Evolutionary conservation across 768 basidiomycete species (phyloP).

Genomic region (Suillus hirtellus): DNA sequence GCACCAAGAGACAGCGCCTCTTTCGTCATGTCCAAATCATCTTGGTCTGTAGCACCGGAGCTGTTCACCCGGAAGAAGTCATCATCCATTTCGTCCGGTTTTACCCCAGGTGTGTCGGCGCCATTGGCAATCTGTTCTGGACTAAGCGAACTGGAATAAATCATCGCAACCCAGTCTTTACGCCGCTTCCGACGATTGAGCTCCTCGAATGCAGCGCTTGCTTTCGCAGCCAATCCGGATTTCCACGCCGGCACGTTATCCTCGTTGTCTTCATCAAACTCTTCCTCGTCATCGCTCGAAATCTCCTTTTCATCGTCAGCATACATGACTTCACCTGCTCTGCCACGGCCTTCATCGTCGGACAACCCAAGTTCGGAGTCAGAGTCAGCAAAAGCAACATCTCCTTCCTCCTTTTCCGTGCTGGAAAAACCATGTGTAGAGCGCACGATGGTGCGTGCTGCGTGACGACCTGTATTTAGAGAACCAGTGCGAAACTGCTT

Average conservation of each 20-base stretch:
- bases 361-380: constrained; percentile 70
- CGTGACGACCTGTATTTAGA: constrained; percentile 48
- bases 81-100: constrained; percentile 49
- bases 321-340: constrained; percentile 39
- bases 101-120: constrained; percentile 14
- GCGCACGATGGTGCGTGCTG: constrained; percentile 42
- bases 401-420: constrained; percentile 38
- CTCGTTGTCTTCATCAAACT: constrained; percentile 37
- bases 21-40: constrained; percentile 71
- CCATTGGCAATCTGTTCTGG: constrained; percentile 66
- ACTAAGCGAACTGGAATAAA: constrained; percentile 71
- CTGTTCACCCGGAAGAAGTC: constrained; percentile 72
- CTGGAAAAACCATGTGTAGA: constrained; percentile 39
- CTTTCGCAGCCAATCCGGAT: constrained; percentile 53
- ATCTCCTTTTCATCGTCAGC: constrained; percentile 54
- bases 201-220: constrained; percentile 46
- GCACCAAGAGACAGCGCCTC: constrained; percentile 48
- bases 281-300: constrained; percentile 48
- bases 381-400: constrained; percentile 72
- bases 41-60: constrained; percentile 38
- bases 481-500: background rate
- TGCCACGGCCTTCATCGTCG: constrained; percentile 40
- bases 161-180: constrained; percentile 82
- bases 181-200: constrained; percentile 39
- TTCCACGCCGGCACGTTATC: constrained; percentile 75